Evolutionary conservation across 371 early-diverging fungal species (phyloP).

Genomic region (Entomophthora muscae): DNA sequence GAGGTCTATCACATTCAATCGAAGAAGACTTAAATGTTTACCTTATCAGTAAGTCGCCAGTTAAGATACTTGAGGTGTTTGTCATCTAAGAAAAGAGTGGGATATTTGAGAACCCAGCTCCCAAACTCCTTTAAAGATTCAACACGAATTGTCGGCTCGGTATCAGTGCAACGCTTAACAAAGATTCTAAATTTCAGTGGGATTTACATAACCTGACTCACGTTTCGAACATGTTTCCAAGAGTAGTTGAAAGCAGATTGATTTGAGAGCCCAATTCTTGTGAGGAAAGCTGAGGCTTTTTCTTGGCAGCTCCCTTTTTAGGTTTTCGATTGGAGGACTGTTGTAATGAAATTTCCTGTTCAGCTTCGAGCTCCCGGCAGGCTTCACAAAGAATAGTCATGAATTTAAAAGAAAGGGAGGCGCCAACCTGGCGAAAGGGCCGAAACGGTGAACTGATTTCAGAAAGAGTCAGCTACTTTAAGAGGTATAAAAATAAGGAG

Average conservation of each 20-base stretch:
- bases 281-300: slow-evolving; percentile 9
- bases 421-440: slow-evolving; percentile 80
- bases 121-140: slow-evolving; percentile 70
- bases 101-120: slow-evolving; percentile 48
- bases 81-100: slow-evolving; percentile 49
- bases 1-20: slow-evolving; percentile 18
- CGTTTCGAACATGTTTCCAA: slow-evolving; percentile 44
- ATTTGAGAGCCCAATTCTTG: slow-evolving; percentile 17
- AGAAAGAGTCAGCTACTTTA: neutral
- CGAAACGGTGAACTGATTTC: slow-evolving; percentile 47
- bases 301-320: slow-evolving; percentile 11
- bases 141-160: slow-evolving; percentile 58
- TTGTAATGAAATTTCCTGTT: slow-evolving; percentile 34
- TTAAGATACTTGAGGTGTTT: slow-evolving; percentile 63
- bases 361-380: slow-evolving; percentile 30
- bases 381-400: slow-evolving; percentile 38
- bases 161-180: slow-evolving; percentile 76
- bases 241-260: slow-evolving; percentile 19
- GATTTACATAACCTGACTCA: slow-evolving; percentile 9
- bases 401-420: slow-evolving; percentile 40
- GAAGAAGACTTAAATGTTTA: slow-evolving; percentile 9
- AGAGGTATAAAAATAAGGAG: neutral
- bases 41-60: slow-evolving; percentile 72
- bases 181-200: slow-evolving; percentile 35
- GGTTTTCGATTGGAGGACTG: slow-evolving; percentile 34